phyloP scores from a whole-genome alignment of 2,329 filamentous ascomycete species.

The Colletotrichum caudatum region DNA sequence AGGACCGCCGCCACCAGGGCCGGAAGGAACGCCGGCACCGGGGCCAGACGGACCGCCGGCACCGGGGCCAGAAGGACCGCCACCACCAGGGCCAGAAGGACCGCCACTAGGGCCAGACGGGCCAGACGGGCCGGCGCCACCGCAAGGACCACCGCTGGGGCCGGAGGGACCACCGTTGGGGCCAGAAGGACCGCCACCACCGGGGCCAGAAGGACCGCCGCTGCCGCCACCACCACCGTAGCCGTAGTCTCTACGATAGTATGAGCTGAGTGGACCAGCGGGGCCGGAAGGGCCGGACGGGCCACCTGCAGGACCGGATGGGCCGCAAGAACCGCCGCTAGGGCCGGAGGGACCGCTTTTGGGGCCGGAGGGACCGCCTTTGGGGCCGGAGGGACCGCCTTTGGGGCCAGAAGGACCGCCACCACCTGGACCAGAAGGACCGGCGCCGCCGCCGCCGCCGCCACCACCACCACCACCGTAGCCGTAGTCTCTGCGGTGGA shows the following conservation, averaged over 20 bases:
- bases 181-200: conserved; percentile 3
- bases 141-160: background rate
- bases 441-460: background rate
- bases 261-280: no score
- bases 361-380: background rate
- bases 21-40: background rate
- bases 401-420: background rate
- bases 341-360: background rate
- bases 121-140: no score
- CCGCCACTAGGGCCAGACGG: background rate
- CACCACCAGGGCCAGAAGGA: background rate
- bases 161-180: background rate
- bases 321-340: background rate
- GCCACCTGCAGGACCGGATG: background rate
- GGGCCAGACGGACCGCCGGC: background rate
- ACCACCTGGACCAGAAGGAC: background rate
- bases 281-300: no score
- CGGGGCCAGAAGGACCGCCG: background rate
- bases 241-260: no score
- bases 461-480: conserved; percentile 4
- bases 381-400: background rate
- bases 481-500: conserved; percentile 12
- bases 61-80: background rate
- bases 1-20: background rate
- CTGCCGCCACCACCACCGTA: background rate